Conservation (phyloP, 345 rosid genomes). For the Populus deltoides region DNA sequence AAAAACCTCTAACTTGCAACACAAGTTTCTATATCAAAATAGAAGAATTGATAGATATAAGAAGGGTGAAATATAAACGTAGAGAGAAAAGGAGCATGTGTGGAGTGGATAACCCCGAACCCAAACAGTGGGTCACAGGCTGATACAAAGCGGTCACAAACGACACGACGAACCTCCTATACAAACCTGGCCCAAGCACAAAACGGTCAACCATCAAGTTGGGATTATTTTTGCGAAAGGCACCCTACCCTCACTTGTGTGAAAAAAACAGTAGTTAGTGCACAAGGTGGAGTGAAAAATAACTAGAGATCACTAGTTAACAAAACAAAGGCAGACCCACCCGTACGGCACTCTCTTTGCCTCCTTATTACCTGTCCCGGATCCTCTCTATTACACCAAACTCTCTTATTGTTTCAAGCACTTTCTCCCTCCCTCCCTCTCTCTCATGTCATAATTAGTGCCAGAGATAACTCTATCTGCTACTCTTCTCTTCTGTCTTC, state of each 20-base stretch:
- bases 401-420: slow-evolving; percentile 11
- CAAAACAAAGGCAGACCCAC: slow-evolving; percentile 33
- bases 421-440: background rate
- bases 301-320: background rate
- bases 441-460: slow-evolving; percentile 11
- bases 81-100: no score
- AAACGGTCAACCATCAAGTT: background rate
- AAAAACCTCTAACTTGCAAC: no score
- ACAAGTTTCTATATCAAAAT: no score
- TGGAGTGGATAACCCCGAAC: no score
- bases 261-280: background rate
- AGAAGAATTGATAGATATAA: no score
- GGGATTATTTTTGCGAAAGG: background rate
- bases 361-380: slow-evolving; percentile 44
- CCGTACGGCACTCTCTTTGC: slow-evolving; percentile 22
- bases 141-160: background rate
- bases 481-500: background rate
- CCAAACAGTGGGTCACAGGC: slow-evolving; percentile 3
- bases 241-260: background rate
- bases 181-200: background rate
- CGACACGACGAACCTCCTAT: background rate
- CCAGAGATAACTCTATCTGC: background rate
- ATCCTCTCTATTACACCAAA: slow-evolving; percentile 27
- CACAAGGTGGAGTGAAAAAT: slow-evolving; percentile 6
- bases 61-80: no score